Conservation (phyloP, 169 alveolate species). For the Plasmodium reichenowi region DNA sequence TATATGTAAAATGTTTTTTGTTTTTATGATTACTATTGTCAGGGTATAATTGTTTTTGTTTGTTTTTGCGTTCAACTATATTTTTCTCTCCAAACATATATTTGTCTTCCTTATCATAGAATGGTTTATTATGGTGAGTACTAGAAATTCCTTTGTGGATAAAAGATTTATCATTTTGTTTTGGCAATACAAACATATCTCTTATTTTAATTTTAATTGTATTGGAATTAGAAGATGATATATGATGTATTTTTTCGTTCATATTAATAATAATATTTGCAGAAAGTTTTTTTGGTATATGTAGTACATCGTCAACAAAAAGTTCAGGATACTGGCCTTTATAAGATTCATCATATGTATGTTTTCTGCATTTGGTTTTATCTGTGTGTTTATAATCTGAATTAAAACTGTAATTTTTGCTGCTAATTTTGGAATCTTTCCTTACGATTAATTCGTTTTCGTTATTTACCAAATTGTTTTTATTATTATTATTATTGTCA, state of each 20-base stretch:
- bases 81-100: background rate
- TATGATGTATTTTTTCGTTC: constrained; percentile 52
- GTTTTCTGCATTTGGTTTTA: background rate
- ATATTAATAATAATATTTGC: constrained; percentile 66
- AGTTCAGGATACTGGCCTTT: constrained; percentile 72
- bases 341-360: constrained; percentile 18
- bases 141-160: background rate
- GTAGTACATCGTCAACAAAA: constrained; percentile 59
- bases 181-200: constrained; percentile 43
- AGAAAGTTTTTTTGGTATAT: constrained; percentile 54
- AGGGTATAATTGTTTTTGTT: background rate
- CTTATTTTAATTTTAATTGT: constrained; percentile 41
- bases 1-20: background rate
- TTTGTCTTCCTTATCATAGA: background rate
- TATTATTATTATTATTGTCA: background rate
- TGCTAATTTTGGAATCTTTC: background rate
- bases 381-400: constrained; percentile 15
- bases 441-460: background rate
- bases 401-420: constrained; percentile 20
- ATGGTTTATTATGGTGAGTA: too few species aligned
- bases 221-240: constrained; percentile 49
- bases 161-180: constrained; percentile 2
- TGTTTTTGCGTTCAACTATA: background rate
- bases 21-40: background rate
- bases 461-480: background rate